Base-by-base conservation (phyloP, 495 filamentous ascomycete genomes). In the Bathelium albidoporum region DNA sequence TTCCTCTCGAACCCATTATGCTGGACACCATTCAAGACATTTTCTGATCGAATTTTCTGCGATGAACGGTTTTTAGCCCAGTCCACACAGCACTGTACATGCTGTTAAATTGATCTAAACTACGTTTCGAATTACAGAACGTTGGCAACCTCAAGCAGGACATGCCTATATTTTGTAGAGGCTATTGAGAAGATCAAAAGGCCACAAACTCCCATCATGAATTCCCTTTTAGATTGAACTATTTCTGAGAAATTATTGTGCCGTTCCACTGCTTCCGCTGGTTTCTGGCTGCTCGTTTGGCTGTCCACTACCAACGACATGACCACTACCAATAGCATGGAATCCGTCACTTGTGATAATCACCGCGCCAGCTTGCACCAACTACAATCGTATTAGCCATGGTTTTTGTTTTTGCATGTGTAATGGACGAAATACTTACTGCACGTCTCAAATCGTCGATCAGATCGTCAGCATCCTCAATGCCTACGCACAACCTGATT, bases 281-380 rank as follows among this genome's bases (percentile, higher is more conserved):
- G 49, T 55, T 29, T 55, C 49, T 3, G 49, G 49, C 20, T 55
- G 49, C 5, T 29, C 49, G 24, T 55, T 55, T 29, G 24, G 49
- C 24, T 55, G 12, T 28, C 49, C 49, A 29, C 29, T 29, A 24
- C 49, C 49, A 29, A 55, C 22, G 9, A 29, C 24, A n/a, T 55
- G 49, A 29, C 49, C 49, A 29, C 24, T 16, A 9, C 49, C 49
- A 10, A 55, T 29, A 11, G 88, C 91, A 68, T 85, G 77, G 69
- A 96, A 85, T 16, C 87, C 89, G 66, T 94, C 87, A 43, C 91
- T 74, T 7, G 87, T 89, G 60, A 96, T 81, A 29, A 85, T 89
- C 22, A 97, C 90, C 10, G 93, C 94, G 12, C 93, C 93, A 7
- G 94, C 90, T 84, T 96, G 87, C 32, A 97, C 90, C 63, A 97